A percentile compares a stretch with the other conserved stretches of the same genome.
Evolutionary conservation across 768 basidiomycete species (phyloP).

Genomic region (Ephemerocybe angulata): DNA sequence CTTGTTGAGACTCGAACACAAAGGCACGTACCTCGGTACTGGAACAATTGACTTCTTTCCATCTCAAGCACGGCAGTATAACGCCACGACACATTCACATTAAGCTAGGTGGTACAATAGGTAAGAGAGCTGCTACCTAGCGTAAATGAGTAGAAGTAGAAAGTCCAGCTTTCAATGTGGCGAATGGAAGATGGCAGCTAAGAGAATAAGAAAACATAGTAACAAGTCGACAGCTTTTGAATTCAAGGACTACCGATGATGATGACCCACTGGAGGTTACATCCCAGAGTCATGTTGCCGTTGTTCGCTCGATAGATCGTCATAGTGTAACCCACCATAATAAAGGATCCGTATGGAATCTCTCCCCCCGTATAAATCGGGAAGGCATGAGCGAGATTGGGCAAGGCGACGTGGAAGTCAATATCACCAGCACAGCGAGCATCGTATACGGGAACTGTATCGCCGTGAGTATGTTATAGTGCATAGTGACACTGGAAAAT

Average conservation of each 20-base stretch:
- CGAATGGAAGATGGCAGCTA: too few relatives aligned
- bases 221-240: background rate
- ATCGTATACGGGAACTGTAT: conserved; percentile 1
- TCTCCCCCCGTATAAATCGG: background rate
- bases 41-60: too few relatives aligned
- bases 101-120: too few relatives aligned
- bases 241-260: background rate
- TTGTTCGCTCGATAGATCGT: background rate
- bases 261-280: conserved; percentile 5
- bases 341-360: background rate
- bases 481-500: background rate
- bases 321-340: conserved; percentile 1
- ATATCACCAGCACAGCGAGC: background rate
- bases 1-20: too few relatives aligned
- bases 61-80: too few relatives aligned
- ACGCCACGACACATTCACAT: too few relatives aligned
- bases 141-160: too few relatives aligned
- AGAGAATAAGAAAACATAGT: too few relatives aligned
- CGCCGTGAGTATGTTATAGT: background rate
- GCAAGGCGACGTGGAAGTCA: background rate
- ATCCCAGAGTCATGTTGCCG: background rate
- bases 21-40: too few relatives aligned
- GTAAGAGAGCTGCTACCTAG: too few relatives aligned
- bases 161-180: too few relatives aligned
- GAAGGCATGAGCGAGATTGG: background rate